phyloP scores from a whole-genome alignment of 345 rosid genomes.

The Euphorbia peplus region DNA sequence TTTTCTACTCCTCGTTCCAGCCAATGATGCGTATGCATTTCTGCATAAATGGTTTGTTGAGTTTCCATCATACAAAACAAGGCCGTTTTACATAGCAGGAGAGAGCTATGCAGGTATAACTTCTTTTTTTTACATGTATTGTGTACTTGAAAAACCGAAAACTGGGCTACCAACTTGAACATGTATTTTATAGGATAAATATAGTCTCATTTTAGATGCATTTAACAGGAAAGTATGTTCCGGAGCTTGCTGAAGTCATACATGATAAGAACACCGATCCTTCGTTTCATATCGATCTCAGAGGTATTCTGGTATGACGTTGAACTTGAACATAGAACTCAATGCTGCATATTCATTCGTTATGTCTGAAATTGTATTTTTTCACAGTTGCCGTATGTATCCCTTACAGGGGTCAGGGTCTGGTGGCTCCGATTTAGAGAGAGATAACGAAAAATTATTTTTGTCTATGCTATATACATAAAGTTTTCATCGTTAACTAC shows the following conservation, averaged over 20 bases:
- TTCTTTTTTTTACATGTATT: too few species aligned
- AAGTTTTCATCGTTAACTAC: too few species aligned
- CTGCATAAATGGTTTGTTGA: slow-evolving; percentile 68
- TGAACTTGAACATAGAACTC: background rate
- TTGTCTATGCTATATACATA: too few species aligned
- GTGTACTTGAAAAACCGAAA: too few species aligned
- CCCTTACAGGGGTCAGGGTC: too few species aligned
- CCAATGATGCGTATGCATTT: slow-evolving; percentile 70
- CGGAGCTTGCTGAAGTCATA: slow-evolving; percentile 73
- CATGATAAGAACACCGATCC: slow-evolving; percentile 57
- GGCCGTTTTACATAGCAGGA: slow-evolving; percentile 76
- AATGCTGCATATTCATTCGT: too few species aligned
- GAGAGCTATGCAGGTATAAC: slow-evolving; percentile 94
- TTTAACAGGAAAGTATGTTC: slow-evolving; percentile 73
- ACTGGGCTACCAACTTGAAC: too few species aligned
- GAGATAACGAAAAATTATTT: too few species aligned
- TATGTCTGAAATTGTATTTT: too few species aligned
- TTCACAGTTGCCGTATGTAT: too few species aligned
- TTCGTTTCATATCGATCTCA: slow-evolving; percentile 53
- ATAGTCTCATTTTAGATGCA: slow-evolving; percentile 1
- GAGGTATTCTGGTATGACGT: slow-evolving; percentile 69
- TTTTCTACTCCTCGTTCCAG: slow-evolving; percentile 22
- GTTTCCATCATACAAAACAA: slow-evolving; percentile 60
- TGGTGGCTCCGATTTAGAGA: too few species aligned
- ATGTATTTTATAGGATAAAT: too few species aligned